A percentile compares a stretch with the other conserved stretches of the same genome.
These are phyloP conservation scores for Elsinoe australis DNA, from an alignment of 2,329 filamentous ascomycete species.

Conservation along the genomic window DNA sequence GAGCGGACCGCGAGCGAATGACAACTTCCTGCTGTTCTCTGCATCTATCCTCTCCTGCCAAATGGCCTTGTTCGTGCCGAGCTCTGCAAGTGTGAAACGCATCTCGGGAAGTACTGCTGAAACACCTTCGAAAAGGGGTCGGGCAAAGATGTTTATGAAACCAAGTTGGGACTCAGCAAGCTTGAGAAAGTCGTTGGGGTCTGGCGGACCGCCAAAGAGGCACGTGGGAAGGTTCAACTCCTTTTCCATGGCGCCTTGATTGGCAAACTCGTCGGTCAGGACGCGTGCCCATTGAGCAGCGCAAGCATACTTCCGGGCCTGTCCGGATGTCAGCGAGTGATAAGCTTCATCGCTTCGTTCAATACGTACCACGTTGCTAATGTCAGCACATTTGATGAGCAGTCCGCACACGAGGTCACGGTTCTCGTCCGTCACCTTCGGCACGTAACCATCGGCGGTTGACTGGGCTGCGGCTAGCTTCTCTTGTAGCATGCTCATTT, in stretches of 20 bases:
- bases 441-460: constrained; percentile 64
- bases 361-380: constrained; percentile 84
- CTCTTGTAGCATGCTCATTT: constrained; percentile 70
- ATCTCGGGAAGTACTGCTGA: constrained; percentile 79
- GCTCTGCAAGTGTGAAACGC: constrained; percentile 74
- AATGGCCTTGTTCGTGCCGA: constrained; percentile 64
- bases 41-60: constrained; percentile 64
- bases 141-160: constrained; percentile 94
- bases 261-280: constrained; percentile 88
- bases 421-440: constrained; percentile 66
- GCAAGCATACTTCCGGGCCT: constrained; percentile 76
- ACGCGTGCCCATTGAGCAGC: constrained; percentile 87
- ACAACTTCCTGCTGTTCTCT: constrained; percentile 46
- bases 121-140: constrained; percentile 83
- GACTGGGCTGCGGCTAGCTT: constrained; percentile 61
- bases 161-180: constrained; percentile 82
- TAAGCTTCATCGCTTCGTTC: neutral
- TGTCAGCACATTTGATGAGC: constrained; percentile 95
- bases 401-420: constrained; percentile 78
- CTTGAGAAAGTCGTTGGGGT: constrained; percentile 74
- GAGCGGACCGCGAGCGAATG: constrained; percentile 27
- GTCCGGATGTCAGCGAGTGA: constrained; percentile 22
- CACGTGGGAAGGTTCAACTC: constrained; percentile 83
- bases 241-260: constrained; percentile 84
- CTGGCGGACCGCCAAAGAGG: constrained; percentile 68